A percentile compares a stretch with the other conserved stretches of the same genome.
Conservation (phyloP, 2,329 filamentous ascomycete species). For the Capronia epimyces region DNA sequence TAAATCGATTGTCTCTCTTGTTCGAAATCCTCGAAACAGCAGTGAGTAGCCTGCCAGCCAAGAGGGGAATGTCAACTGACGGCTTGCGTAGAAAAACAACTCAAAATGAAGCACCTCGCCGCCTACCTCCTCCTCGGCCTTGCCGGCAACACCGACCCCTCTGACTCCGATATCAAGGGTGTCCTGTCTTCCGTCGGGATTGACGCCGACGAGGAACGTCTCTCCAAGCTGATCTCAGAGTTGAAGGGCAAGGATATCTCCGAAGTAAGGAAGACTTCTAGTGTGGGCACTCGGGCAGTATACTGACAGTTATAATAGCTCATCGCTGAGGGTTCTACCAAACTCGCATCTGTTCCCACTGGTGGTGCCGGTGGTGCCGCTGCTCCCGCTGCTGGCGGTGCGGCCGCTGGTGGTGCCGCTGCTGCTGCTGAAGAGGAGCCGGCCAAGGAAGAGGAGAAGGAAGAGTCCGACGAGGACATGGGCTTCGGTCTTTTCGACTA, state of each 20-base stretch:
- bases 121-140: constrained; percentile 96
- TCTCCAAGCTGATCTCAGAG: constrained; percentile 89
- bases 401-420: constrained; percentile 63
- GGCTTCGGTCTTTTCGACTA: constrained; percentile 67
- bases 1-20: constrained; percentile 93
- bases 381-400: constrained; percentile 54
- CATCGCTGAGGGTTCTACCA: constrained; percentile 80
- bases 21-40: constrained; percentile 36
- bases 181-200: constrained; percentile 93
- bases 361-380: constrained; percentile 73
- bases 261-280: constrained; percentile 54
- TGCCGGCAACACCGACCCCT: constrained; percentile 85
- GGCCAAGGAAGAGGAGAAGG: constrained; percentile 80
- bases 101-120: constrained; percentile 99
- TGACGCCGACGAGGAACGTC: constrained; percentile 78
- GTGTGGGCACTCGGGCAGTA: constrained; percentile 29
- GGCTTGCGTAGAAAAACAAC: constrained; percentile 27
- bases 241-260: constrained; percentile 64
- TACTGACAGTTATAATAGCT: constrained; percentile 54
- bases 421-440: constrained; percentile 91
- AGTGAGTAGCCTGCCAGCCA: neutral
- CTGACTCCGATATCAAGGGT: constrained; percentile 74
- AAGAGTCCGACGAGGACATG: constrained; percentile 72
- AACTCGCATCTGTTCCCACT: constrained; percentile 96
- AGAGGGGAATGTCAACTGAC: constrained; percentile 1